Conservation (phyloP, 164 flowering plant genomes). For the Cinnamomum micranthum region DNA sequence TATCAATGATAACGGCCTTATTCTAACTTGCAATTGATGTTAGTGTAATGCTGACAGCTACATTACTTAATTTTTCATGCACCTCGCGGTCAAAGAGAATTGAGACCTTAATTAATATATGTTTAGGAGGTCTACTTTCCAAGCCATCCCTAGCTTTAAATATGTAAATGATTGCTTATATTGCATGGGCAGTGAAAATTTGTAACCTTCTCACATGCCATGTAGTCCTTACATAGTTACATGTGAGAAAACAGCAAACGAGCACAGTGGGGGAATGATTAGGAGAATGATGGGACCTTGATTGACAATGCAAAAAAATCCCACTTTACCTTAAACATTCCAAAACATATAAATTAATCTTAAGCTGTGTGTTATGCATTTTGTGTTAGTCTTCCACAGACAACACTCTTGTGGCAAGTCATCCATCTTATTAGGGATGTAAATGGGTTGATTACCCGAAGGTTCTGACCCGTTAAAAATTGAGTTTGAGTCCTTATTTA, state of each 20-base stretch:
- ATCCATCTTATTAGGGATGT: background rate
- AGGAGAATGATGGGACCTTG: slow-evolving; percentile 1
- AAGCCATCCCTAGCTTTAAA: background rate
- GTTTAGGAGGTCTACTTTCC: background rate
- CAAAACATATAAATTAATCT: background rate
- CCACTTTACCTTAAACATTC: background rate
- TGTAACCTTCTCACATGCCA: background rate
- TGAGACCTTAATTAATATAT: background rate
- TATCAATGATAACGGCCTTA: background rate
- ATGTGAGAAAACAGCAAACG: background rate
- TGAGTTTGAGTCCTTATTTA: no score
- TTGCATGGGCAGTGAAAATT: background rate
- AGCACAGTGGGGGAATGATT: background rate
- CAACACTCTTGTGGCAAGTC: background rate
- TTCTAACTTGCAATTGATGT: background rate
- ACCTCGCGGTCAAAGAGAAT: background rate
- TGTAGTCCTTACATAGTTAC: background rate
- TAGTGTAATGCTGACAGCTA: background rate
- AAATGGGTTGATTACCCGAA: no score
- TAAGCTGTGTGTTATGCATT: background rate
- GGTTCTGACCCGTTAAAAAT: no score
- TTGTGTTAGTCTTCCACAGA: background rate
- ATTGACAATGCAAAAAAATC: background rate
- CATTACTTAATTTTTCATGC: background rate
- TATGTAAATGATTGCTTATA: background rate